These are phyloP conservation scores for Ambrosia hybrid DNA, from an alignment of 140 eudicot genomes.

Conservation along the genomic window DNA sequence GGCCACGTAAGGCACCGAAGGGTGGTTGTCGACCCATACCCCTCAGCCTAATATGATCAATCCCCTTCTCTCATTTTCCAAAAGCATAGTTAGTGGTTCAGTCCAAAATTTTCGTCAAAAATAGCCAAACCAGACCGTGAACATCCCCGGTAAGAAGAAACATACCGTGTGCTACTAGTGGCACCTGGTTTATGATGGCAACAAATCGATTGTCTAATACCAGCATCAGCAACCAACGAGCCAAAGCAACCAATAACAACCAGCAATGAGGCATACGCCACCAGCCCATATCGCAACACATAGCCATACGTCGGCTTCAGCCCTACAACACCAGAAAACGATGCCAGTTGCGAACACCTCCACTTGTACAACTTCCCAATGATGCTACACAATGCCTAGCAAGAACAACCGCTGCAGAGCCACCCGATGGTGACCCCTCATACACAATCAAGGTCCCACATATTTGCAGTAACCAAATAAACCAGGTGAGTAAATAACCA, in stretches of 20 bases:
- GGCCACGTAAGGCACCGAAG: too few relatives aligned
- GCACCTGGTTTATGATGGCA: slow-evolving; percentile 89
- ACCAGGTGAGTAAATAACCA: too few relatives aligned
- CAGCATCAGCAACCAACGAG: slow-evolving; percentile 93
- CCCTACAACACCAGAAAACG: slow-evolving; percentile 98
- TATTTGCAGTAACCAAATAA: slow-evolving; percentile 82
- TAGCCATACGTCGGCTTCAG: slow-evolving; percentile 97
- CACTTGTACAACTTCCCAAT: slow-evolving; percentile 94
- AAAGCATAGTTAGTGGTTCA: too few relatives aligned
- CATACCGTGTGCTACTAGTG: slow-evolving; percentile 82
- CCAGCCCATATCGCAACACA: slow-evolving; percentile 92
- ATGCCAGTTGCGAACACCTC: slow-evolving; percentile 97
- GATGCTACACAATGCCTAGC: slow-evolving; percentile 96
- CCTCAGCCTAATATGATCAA: too few relatives aligned
- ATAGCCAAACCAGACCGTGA: not conserved
- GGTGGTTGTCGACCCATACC: too few relatives aligned
- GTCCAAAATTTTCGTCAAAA: too few relatives aligned
- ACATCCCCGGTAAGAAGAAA: slow-evolving; percentile 1
- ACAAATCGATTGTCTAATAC: slow-evolving; percentile 67
- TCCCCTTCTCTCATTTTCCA: too few relatives aligned
- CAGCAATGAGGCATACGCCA: slow-evolving; percentile 93
- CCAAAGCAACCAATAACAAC: slow-evolving; percentile 98
- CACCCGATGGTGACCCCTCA: slow-evolving; percentile 92
- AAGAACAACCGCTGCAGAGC: slow-evolving; percentile 98
- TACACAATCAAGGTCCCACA: slow-evolving; percentile 92